Evolutionary conservation across 1,139 yeast species (phyloP), one percentile per base, ranked within the genome.

Genomic region (Geotrichum citri-aurantii): DNA sequence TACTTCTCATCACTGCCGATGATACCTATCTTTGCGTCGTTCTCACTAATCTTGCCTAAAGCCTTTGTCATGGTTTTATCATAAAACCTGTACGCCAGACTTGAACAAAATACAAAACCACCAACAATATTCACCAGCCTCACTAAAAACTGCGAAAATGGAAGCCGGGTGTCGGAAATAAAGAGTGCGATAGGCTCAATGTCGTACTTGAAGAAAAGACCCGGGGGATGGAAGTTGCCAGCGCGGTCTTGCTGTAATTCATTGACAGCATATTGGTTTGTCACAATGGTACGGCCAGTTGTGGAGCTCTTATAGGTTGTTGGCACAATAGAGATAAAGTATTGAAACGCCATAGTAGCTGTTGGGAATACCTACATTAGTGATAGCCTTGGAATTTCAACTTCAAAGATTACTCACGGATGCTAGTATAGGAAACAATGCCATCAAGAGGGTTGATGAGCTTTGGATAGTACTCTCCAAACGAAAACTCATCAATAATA

Each of bases 381-480:
- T 37, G 44, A 37, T 14, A 12, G 11, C n/a, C 37, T n/a, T 31
- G 19, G 14, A n/a, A 50, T 31, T n/a, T n/a, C n/a, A n/a, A n/a
- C n/a, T n/a, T 27, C 17, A 27, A 50, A n/a, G 12, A 3, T 12
- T 6, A 50, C 58, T 50, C 23, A 56, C 56, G 44, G 11, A 86
- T 1, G 76, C 74, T 61, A 76, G 82, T 46, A 75, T 68, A 53
- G 62, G 75, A 63, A 3, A 62, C 62, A 14, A 68, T 69, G 4
- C 79, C 80, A 69, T 93, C 99, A 64, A 95, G 78, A 6, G 97
- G 96, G 68, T 93, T 93, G 65, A 86, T 80, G 62, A 92, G 79
- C 66, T 82, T 86, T 1, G 99, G 98, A 69, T 83, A 91, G 72
- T 87, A 91, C 42, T 84, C 89, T 23, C 99, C 99, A 73, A 85